phyloP scores from a whole-genome alignment of 2,329 filamentous ascomycete genomes.

The Emericellopsis atlantica region DNA sequence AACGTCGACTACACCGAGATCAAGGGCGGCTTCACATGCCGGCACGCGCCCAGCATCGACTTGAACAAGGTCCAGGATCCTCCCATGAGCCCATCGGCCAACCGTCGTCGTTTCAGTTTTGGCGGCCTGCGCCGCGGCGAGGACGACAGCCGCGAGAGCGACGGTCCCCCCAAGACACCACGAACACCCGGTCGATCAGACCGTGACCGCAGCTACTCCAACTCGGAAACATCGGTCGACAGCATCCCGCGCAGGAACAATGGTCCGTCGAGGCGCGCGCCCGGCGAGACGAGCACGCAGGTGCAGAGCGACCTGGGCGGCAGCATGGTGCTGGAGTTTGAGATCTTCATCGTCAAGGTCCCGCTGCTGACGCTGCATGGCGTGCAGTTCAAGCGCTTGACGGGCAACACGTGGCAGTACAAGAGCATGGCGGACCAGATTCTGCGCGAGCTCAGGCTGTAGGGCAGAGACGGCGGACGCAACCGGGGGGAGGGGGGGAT shows the following conservation, averaged over 20 bases:
- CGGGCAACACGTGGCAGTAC: slow-evolving; percentile 95
- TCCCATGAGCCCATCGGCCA: slow-evolving; percentile 47
- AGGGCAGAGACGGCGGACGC: slow-evolving; percentile 10
- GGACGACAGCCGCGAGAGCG: slow-evolving; percentile 61
- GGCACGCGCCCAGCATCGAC: slow-evolving; percentile 81
- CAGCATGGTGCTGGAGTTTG: slow-evolving; percentile 77
- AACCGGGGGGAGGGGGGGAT: neutral
- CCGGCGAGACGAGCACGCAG: slow-evolving; percentile 83
- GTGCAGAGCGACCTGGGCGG: slow-evolving; percentile 82
- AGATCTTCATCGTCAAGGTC: slow-evolving; percentile 96
- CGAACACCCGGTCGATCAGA: slow-evolving; percentile 30
- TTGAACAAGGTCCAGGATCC: slow-evolving; percentile 59
- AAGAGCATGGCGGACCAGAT: slow-evolving; percentile 98
- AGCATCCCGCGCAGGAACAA: slow-evolving; percentile 46
- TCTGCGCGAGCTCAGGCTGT: slow-evolving; percentile 72
- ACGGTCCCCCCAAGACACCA: slow-evolving; percentile 23
- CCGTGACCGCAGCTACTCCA: slow-evolving; percentile 62
- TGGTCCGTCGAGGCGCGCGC: slow-evolving; percentile 42
- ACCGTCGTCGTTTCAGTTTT: slow-evolving; percentile 74
- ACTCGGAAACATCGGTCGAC: slow-evolving; percentile 77
- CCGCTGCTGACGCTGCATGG: slow-evolving; percentile 85
- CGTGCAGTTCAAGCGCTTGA: slow-evolving; percentile 95
- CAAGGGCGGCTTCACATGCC: slow-evolving; percentile 83
- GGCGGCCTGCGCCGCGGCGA: slow-evolving; percentile 47
- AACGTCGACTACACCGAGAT: slow-evolving; percentile 90